Evolutionary conservation across 1,284 basidiomycete genomes (phyloP), one percentile per base, ranked within the genome.

Genomic region (Melanopsichium pennsylvanicum): DNA sequence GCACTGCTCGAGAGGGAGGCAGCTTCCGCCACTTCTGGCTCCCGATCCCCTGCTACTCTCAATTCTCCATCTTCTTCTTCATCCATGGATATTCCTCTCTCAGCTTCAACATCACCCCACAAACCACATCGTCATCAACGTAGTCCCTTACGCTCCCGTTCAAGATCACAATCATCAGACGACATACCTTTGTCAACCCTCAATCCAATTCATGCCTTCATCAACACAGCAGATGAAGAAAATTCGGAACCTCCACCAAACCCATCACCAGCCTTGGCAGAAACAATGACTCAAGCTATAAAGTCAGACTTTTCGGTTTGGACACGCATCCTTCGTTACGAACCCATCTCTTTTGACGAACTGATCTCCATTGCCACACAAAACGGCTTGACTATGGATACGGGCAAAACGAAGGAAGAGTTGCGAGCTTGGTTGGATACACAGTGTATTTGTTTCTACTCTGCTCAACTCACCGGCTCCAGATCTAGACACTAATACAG

Each of bases 291-390:
- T 0, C 2, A 2, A 13, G 66, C 67, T 9, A 59, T 66, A 10
- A 42, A 48, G 11, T 23, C 27, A n/a, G 16, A 50, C 8, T 4
- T 32, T 3, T 22, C 16, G 5, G 22, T 70, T 0, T 61, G 52
- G 56, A 15, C 3, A 6, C 26, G 67, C 2, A 50, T 70, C 13
- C 42, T 70, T 3, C 61, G 61, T 19, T 70, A 49, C 48, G 67
- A 70, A 21, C 67, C 67, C 1, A 58, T 70, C 36, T 50, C 44
- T 44, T 70, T 70, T 21, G 67, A 70, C 33, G 67, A 70, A 25
- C 12, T 70, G 2, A 45, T 70, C 34, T 64, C 60, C 34, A 42
- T 66, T n/a, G 57, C 58, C 3, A 50, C 52, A 1, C 31, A 47
- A 5, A 34, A 26, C 19, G 55, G 50, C 1, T 18, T 69, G 0